A percentile compares a stretch with the other conserved stretches of the same genome.
Conservation (phyloP, 2,329 filamentous ascomycete species). For the Trichophyton equinum region DNA sequence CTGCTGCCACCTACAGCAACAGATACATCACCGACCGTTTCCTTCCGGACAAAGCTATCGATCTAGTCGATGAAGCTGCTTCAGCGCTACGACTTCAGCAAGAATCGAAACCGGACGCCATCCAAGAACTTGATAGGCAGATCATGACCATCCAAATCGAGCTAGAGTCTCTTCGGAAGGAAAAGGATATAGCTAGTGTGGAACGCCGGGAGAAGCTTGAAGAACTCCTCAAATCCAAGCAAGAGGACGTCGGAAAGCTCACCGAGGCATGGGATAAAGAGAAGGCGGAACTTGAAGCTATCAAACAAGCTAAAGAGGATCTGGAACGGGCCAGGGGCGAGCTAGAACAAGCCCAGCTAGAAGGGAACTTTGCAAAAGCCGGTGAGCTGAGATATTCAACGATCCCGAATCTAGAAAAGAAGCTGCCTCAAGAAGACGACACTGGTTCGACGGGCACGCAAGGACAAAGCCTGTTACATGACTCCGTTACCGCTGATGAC, state of each 20-base stretch:
- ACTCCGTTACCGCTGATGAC: constrained; percentile 89
- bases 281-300: constrained; percentile 66
- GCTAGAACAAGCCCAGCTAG: constrained; percentile 73
- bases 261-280: constrained; percentile 86
- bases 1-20: constrained; percentile 83
- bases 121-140: constrained; percentile 80
- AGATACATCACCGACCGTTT: constrained; percentile 95
- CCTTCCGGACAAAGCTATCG: constrained; percentile 92
- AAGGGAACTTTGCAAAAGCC: constrained; percentile 81
- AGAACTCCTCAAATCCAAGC: constrained; percentile 58
- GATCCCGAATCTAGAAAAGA: constrained; percentile 69
- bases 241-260: constrained; percentile 62
- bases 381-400: constrained; percentile 79
- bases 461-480: constrained; percentile 61
- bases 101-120: constrained; percentile 91
- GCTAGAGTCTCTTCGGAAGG: constrained; percentile 83
- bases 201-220: constrained; percentile 82
- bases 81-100: constrained; percentile 83
- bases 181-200: constrained; percentile 77
- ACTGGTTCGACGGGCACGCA: constrained; percentile 25
- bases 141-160: constrained; percentile 98
- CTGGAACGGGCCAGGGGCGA: constrained; percentile 76
- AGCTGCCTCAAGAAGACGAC: constrained; percentile 59
- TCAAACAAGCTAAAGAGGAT: constrained; percentile 80
- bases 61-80: constrained; percentile 89